These are phyloP conservation scores for Candolleomyces eurysporus DNA, from an alignment of 768 basidiomycete genomes.

Conservation along the genomic window DNA sequence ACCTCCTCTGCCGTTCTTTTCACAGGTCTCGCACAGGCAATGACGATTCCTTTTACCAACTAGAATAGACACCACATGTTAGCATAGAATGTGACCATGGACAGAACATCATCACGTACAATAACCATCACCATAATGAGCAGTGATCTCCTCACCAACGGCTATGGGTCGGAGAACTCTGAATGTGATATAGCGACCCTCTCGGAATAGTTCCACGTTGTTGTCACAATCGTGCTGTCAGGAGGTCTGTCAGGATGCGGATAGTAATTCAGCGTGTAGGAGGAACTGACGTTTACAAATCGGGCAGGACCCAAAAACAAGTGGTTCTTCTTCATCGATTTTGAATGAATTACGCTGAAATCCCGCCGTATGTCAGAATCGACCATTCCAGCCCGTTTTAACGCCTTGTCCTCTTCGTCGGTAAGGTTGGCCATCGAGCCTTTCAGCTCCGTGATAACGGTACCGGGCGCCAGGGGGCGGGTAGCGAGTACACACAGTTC, in stretches of 20 bases:
- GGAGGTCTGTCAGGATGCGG: conserved; percentile 14
- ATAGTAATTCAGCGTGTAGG: conserved; percentile 21
- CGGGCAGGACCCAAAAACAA: conserved; percentile 88
- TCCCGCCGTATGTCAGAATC: conserved; percentile 80
- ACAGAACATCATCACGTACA: conserved; percentile 52
- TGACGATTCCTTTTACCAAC: conserved; percentile 40
- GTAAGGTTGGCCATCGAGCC: conserved; percentile 89
- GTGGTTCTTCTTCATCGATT: conserved; percentile 90
- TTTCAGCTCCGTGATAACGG: conserved; percentile 82
- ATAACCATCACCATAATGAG: conserved; percentile 88
- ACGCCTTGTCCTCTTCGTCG: conserved; percentile 81
- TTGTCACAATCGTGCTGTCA: conserved; percentile 85
- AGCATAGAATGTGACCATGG: conserved; percentile 4
- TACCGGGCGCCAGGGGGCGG: conserved; percentile 60
- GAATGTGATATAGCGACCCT: conserved; percentile 88
- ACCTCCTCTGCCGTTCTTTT: conserved; percentile 70
- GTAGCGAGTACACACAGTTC: conserved; percentile 88
- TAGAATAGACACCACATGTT: conserved; percentile 17
- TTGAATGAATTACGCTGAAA: conserved; percentile 90
- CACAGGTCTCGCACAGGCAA: conserved; percentile 87
- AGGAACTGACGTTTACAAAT: conserved; percentile 78
- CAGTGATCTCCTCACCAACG: conserved; percentile 84
- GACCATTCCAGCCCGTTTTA: conserved; percentile 77
- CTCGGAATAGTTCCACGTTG: conserved; percentile 85
- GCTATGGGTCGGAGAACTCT: conserved; percentile 75